Conservation (phyloP, 805 yeast species). For the Osmozyma mogii region DNA sequence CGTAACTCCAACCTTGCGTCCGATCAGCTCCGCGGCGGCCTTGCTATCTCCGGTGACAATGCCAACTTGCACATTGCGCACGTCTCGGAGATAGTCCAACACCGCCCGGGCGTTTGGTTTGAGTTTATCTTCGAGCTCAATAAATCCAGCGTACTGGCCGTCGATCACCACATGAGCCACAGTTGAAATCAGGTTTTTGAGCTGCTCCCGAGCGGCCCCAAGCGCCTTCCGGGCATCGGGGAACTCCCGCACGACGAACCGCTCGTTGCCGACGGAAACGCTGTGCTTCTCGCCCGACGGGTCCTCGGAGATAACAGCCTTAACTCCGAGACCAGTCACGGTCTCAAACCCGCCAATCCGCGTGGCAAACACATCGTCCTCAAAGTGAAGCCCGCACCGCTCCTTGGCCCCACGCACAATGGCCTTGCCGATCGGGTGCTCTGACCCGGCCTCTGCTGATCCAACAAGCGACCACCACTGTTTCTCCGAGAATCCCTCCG, state of each 20-base stretch:
- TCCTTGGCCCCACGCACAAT: conserved; percentile 35
- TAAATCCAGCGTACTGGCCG: conserved; percentile 49
- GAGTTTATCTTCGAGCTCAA: conserved; percentile 61
- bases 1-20: conserved; percentile 60
- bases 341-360: conserved; percentile 28
- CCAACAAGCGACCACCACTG: conserved; percentile 49
- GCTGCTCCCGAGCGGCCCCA: conserved; percentile 8
- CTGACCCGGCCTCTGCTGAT: conserved; percentile 60
- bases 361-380: conserved; percentile 21
- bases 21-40: conserved; percentile 56
- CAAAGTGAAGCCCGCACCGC: conserved; percentile 20
- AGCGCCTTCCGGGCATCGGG: conserved; percentile 6
- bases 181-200: conserved; percentile 28
- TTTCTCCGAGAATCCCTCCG: conserved; percentile 1
- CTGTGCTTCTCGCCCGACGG: conserved; percentile 1
- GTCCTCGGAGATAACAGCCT: conserved; percentile 21
- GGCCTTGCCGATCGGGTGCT: conserved; percentile 85
- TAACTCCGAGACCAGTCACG: conserved; percentile 40
- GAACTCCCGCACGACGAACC: conserved; percentile 25
- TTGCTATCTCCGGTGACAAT: conserved; percentile 86
- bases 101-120: conserved; percentile 60
- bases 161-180: conserved; percentile 53
- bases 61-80: conserved; percentile 55
- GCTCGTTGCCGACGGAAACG: conserved; percentile 43
- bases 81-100: conserved; percentile 42